These are phyloP conservation scores for Fonsecaea erecta DNA, from an alignment of 2,329 filamentous ascomycete species.

Conservation along the genomic window DNA sequence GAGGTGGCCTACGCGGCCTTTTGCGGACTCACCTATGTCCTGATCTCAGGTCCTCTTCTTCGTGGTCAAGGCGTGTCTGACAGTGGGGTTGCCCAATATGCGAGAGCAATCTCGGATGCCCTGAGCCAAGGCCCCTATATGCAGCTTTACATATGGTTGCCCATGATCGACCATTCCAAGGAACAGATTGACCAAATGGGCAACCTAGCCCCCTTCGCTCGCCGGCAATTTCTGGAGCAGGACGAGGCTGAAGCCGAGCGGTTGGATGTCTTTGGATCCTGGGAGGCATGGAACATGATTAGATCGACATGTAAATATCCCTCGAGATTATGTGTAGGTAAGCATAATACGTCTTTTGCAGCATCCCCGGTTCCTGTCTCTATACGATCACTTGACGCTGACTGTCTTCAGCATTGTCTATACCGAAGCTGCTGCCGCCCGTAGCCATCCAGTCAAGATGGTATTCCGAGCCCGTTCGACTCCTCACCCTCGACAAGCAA, in stretches of 20 bases:
- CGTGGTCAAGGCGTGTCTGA: conserved; percentile 59
- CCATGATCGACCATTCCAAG: conserved; percentile 77
- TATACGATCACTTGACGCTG: conserved; percentile 23
- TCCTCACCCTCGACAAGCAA: conserved; percentile 58
- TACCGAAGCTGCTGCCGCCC: conserved; percentile 64
- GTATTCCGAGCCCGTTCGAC: conserved; percentile 66
- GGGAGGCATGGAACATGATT: conserved; percentile 94
- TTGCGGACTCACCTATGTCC: conserved; percentile 81
- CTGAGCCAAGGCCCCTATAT: conserved; percentile 75
- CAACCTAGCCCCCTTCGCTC: conserved; percentile 50
- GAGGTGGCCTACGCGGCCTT: conserved; percentile 96
- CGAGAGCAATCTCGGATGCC: conserved; percentile 80
- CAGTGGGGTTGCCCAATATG: conserved; percentile 71
- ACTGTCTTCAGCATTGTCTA: conserved; percentile 55
- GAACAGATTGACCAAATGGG: conserved; percentile 54
- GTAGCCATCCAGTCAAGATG: conserved; percentile 62
- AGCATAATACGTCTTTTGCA: conserved; percentile 46
- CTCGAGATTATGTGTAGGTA: conserved; percentile 80
- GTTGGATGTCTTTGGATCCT: conserved; percentile 75
- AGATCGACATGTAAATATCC: conserved; percentile 85
- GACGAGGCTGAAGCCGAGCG: conserved; percentile 49
- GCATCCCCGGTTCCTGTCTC: not conserved
- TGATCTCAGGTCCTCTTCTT: conserved; percentile 76
- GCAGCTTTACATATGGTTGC: conserved; percentile 78
- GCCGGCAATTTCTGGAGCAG: conserved; percentile 46